A percentile compares a stretch with the other conserved stretches of the same genome.
Evolutionary conservation across 495 filamentous ascomycete species (phyloP).

Genomic region (Hyaloscypha bicolor): DNA sequence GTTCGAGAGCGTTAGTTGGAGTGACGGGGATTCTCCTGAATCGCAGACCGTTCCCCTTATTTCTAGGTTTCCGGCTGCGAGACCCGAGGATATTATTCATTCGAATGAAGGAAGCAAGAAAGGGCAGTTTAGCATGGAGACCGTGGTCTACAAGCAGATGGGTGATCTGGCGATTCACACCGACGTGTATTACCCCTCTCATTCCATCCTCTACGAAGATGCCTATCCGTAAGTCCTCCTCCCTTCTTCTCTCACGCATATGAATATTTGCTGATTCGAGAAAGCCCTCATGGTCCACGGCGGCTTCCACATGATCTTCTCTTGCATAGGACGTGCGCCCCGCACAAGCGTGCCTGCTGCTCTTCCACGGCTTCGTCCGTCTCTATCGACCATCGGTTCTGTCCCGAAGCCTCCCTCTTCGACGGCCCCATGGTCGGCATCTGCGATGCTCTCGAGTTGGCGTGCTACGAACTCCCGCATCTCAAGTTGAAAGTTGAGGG

Average conservation of each 20-base stretch:
- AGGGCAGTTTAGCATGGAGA: conserved; percentile 26
- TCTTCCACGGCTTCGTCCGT: conserved; percentile 51
- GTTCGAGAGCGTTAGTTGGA: conserved; percentile 50
- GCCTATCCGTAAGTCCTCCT: conserved; percentile 30
- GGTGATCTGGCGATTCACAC: conserved; percentile 34
- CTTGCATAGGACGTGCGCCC: conserved; percentile 48
- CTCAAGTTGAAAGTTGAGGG: conserved; percentile 30
- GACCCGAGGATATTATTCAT: conserved; percentile 30
- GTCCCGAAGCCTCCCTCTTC: conserved; percentile 50
- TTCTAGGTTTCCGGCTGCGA: conserved; percentile 29
- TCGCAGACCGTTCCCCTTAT: conserved; percentile 44
- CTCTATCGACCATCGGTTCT: conserved; percentile 58
- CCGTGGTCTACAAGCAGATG: conserved; percentile 32
- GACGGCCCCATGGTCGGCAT: conserved; percentile 56
- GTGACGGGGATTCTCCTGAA: conserved; percentile 45
- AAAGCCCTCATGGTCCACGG: conserved; percentile 62
- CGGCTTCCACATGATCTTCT: conserved; percentile 52
- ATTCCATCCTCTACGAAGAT: background rate
- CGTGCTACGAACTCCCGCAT: conserved; percentile 41
- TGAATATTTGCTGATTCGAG: background rate
- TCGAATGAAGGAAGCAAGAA: background rate
- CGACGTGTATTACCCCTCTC: conserved; percentile 50
- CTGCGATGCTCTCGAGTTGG: conserved; percentile 50
- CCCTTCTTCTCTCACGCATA: background rate
- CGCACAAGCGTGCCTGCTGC: conserved; percentile 42